phyloP scores from a whole-genome alignment of 768 basidiomycete species.

The Hygrophoropsis aurantiaca region DNA sequence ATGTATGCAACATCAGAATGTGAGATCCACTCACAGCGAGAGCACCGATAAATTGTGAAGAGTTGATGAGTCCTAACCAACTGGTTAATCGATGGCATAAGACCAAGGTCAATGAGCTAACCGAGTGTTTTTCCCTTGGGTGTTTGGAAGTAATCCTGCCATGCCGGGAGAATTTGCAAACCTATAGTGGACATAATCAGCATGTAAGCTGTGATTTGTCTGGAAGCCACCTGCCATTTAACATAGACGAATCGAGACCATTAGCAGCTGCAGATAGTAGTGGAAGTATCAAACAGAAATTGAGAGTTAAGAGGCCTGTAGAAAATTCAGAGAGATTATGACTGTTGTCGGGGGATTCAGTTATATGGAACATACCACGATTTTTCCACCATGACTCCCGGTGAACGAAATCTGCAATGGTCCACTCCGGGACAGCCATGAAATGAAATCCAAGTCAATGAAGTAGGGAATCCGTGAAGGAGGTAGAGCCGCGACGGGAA shows the following conservation, averaged over 20 bases:
- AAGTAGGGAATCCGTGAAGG: not conserved
- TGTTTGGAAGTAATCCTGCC: constrained; percentile 54
- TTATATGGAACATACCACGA: constrained; percentile 39
- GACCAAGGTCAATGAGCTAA: constrained; percentile 12
- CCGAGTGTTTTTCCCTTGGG: constrained; percentile 55
- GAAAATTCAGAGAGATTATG: not conserved
- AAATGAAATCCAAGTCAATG: constrained; percentile 4
- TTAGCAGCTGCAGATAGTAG: constrained; percentile 66
- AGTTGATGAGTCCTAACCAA: constrained; percentile 58
- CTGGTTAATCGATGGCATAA: constrained; percentile 1
- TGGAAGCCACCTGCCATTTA: constrained; percentile 42
- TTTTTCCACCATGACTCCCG: constrained; percentile 62
- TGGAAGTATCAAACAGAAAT: constrained; percentile 58
- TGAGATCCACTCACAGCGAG: constrained; percentile 36
- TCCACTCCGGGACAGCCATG: constrained; percentile 45
- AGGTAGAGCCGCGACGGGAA: not conserved
- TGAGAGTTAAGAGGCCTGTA: constrained; percentile 56
- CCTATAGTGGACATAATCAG: constrained; percentile 42
- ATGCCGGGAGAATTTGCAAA: constrained; percentile 65
- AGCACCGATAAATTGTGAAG: constrained; percentile 62
- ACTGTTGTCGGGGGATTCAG: not conserved
- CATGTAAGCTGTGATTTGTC: constrained; percentile 7
- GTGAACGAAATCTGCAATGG: constrained; percentile 60
- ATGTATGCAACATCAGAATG: not conserved
- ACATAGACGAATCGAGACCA: constrained; percentile 67